Evolutionary conservation across 306 rosid genomes (phyloP), one percentile per base, ranked within the genome.

Genomic region (Citrullus amarus): DNA sequence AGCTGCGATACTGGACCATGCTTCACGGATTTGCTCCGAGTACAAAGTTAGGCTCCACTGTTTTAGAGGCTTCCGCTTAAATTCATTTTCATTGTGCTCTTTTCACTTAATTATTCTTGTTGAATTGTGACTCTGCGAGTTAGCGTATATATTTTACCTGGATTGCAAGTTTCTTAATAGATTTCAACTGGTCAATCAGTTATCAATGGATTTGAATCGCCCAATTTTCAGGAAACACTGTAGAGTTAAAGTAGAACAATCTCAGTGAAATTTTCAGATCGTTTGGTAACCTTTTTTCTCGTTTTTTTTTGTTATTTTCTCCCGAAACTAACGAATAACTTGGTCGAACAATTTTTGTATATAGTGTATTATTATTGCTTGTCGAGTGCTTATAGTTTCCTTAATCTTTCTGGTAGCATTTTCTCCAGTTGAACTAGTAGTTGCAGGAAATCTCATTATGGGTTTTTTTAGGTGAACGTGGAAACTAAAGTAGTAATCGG

Each of bases 401-500:
- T 66, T 44, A 66, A 66, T 50, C 4, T 30, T 51, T 16, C 41
- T 3, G 78, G 57, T 22, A 25, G 30, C 39, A 22, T 70, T 46
- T 46, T 46, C 38, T 46, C 41, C 39, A 6, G 57, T 20, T 70
- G 22, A 71, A 22, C 18, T 46, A 25, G 25, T 8, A n/a, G 30
- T 53, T 17, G 41, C 55, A 8, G 62, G 30, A 53, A 32, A 51
- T 80, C 75, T 34, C 63, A 70, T 72, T 77, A 28, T 82, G 51
- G 46, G 53, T 6, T 12, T 38, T 79, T 67, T 67, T 79, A 88
- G 91, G 82, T 77, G 70, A 79, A 78, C 34, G 93, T 88, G 81
- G 88, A 82, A 78, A 90, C 93, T 6, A 88, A 84, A 68, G 92
- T 94, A 50, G 88, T 89, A 58, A 79, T 94, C 79, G 98, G 98